Conservation (phyloP, 495 filamentous ascomycete species). For the Lindgomyces ingoldianus region DNA sequence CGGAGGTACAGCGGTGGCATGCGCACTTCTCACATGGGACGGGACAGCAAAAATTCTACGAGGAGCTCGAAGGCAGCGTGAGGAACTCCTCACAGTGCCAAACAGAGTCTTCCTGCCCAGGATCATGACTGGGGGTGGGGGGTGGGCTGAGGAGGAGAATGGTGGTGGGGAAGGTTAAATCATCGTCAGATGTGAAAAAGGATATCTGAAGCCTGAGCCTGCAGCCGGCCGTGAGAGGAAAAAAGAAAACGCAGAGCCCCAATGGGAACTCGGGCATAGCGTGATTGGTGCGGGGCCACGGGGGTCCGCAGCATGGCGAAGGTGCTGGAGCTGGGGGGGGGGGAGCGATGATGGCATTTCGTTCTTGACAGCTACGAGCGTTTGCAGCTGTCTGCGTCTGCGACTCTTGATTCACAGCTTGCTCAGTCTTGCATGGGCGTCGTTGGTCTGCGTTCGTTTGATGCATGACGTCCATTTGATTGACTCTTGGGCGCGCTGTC, state of each 20-base stretch:
- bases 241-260: too few species aligned
- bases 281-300: not conserved
- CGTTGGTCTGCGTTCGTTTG: not conserved
- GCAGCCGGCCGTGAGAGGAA: too few species aligned
- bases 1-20: slow-evolving; percentile 45
- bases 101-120: not conserved
- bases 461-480: not conserved
- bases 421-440: too few species aligned
- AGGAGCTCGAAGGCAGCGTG: slow-evolving; percentile 1
- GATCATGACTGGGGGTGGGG: slow-evolving; percentile 8
- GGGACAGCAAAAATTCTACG: not conserved
- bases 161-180: slow-evolving; percentile 2
- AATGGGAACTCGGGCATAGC: too few species aligned
- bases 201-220: too few species aligned
- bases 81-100: not conserved
- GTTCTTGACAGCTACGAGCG: not conserved
- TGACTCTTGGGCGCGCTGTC: not conserved
- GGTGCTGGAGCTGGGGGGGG: not conserved
- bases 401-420: too few species aligned
- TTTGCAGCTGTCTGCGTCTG: not conserved
- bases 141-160: slow-evolving; percentile 1
- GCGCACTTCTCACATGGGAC: not conserved
- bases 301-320: not conserved
- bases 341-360: not conserved
- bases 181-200: not conserved